Conservation (phyloP, 208 protist species). For the Leishmania arabica region DNA sequence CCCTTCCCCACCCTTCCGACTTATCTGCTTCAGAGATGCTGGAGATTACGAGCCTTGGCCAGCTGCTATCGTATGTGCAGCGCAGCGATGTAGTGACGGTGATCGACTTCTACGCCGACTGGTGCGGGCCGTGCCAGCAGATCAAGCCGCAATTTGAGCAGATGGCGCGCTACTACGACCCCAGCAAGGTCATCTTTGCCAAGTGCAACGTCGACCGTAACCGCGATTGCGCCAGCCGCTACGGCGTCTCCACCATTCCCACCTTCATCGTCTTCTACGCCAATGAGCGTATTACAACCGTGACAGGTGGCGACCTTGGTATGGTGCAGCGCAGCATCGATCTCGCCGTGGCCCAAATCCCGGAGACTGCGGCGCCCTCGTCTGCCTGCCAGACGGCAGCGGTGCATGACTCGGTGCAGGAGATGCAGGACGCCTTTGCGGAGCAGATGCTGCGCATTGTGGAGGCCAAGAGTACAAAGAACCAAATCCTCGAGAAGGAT, state of each 20-base stretch:
- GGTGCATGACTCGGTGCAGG: background rate
- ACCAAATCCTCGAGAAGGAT: slow-evolving; percentile 43
- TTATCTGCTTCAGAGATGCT: slow-evolving; percentile 36
- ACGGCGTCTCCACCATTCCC: slow-evolving; percentile 61
- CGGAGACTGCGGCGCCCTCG: background rate
- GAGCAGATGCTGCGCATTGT: slow-evolving; percentile 60
- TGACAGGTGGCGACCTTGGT: slow-evolving; percentile 55
- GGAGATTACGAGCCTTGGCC: slow-evolving; percentile 72
- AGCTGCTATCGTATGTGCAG: slow-evolving; percentile 57
- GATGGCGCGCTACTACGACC: slow-evolving; percentile 55
- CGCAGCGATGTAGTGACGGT: slow-evolving; percentile 56
- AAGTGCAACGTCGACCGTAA: slow-evolving; percentile 86
- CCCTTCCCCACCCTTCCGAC: background rate
- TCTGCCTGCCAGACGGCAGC: background rate
- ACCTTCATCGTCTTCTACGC: slow-evolving; percentile 81
- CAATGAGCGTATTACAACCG: slow-evolving; percentile 44
- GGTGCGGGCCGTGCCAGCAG: slow-evolving; percentile 86
- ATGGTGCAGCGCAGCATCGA: slow-evolving; percentile 62
- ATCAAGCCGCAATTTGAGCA: slow-evolving; percentile 73
- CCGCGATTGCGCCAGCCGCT: slow-evolving; percentile 56
- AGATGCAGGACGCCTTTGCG: slow-evolving; percentile 41
- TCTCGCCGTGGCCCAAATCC: slow-evolving; percentile 31
- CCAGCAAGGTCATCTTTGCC: slow-evolving; percentile 59
- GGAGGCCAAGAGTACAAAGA: slow-evolving; percentile 37
- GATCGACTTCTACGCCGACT: slow-evolving; percentile 89